Evolutionary conservation across 2,329 filamentous ascomycete species (phyloP), one percentile per base, ranked within the genome.

Genomic region (Cladophialophora carrionii): DNA sequence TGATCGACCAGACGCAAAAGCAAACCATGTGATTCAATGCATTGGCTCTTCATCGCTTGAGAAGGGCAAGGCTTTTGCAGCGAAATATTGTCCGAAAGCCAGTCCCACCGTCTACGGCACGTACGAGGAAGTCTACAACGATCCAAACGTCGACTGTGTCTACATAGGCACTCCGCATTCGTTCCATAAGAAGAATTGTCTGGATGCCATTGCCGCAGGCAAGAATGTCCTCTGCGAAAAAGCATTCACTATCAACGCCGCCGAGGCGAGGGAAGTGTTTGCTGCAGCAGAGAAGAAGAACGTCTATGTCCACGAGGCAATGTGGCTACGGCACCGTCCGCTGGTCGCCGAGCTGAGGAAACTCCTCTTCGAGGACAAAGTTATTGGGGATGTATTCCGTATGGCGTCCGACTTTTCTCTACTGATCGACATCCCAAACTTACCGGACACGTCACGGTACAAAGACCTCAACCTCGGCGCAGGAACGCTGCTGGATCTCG

Each of bases 111-210:
- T 66, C 55, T 68, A 68, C 53, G 63, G 58, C 32, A 57, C 54
- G 20, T 70, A 70, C 54, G 64, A 70, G 20, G 55, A 62, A 7
- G 61, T 70, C 31, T 70, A 70, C 62, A 52, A 70, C 20, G 70
- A 74, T 46, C 62, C 72, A 1, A 55, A 69, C n/a, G 67, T 75
- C 3, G 71, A 75, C 24, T 68, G 70, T 9, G 70, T 75, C n/a
- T 75, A 75, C 53, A 70, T 75, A 9, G 73, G 71, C 5, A 73
- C 71, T 0, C 74, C 74, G 17, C 92, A 96, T 80, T 93, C 90
- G 72, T 92, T 96, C 77, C 92, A 96, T 80, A 96, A 93, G 80
- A 90, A 95, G 77, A 94, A 96, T 78, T 85, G 87, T 70, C 91
- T 92, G 85, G 85, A 96, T 22, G 90, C 88, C 53, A 83, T 96